phyloP scores from a whole-genome alignment of 2,329 filamentous ascomycete species.

The Thielaviopsis ethacetica region DNA sequence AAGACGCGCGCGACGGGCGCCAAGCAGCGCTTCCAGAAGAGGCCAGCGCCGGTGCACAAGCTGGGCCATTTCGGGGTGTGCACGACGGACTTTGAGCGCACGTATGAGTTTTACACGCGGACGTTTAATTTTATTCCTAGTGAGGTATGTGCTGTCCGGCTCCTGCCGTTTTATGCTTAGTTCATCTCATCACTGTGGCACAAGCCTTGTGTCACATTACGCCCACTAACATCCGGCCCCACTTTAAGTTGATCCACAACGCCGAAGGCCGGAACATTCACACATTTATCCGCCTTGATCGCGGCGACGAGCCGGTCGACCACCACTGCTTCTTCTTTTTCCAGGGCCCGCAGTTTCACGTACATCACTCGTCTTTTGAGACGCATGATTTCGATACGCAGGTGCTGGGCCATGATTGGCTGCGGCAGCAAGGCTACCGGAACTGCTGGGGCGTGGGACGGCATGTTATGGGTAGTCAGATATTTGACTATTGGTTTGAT shows the following conservation, averaged over 20 bases:
- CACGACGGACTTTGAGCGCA: constrained; percentile 32
- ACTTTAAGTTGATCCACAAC: constrained; percentile 12
- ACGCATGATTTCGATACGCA: constrained; percentile 58
- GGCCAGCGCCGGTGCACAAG: constrained; percentile 33
- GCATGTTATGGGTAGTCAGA: constrained; percentile 53
- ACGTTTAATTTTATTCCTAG: constrained; percentile 36
- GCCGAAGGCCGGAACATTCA: constrained; percentile 22
- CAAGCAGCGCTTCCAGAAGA: constrained; percentile 32
- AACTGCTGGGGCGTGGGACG: constrained; percentile 56
- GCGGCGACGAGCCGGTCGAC: constrained; percentile 28
- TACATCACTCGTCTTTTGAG: constrained; percentile 55
- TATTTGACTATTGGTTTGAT: constrained; percentile 41
- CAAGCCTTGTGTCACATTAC: too few species aligned
- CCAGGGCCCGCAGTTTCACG: constrained; percentile 30
- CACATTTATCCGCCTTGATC: constrained; percentile 29
- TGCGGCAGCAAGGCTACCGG: constrained; percentile 43
- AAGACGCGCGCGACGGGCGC: constrained; percentile 26
- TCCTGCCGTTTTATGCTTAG: background rate
- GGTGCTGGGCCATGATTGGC: constrained; percentile 52
- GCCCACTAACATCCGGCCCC: too few species aligned
- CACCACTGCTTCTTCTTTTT: constrained; percentile 37
- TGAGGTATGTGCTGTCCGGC: constrained; percentile 22
- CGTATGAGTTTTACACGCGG: constrained; percentile 31
- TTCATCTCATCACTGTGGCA: too few species aligned
- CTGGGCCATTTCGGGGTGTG: constrained; percentile 39